Evolutionary conservation across 495 filamentous ascomycete species (phyloP).

Genomic region (Xylaria castorea): DNA sequence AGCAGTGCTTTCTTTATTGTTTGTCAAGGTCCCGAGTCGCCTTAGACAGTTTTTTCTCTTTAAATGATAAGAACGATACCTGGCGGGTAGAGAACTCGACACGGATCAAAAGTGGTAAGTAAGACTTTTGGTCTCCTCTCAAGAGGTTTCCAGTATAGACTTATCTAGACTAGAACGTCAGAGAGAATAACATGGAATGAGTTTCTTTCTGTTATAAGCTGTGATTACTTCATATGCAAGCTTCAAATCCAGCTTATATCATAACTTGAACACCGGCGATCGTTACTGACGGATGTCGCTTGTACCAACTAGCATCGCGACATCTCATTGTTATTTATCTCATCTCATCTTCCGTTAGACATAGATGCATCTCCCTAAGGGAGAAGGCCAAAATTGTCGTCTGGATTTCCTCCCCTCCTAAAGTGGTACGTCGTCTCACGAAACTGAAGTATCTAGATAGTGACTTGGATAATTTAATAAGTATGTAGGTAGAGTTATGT

Average conservation of each 20-base stretch:
- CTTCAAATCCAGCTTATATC: neutral
- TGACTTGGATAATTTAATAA: neutral
- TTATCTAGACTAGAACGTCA: neutral
- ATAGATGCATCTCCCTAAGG: neutral
- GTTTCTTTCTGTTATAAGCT: neutral
- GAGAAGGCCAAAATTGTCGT: neutral
- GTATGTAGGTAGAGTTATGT: neutral
- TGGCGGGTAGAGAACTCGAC: neutral
- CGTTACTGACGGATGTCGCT: neutral
- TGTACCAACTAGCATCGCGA: neutral
- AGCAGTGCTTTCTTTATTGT: neutral
- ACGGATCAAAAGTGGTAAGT: neutral
- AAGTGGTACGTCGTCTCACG: too few species aligned
- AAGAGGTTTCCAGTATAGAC: neutral
- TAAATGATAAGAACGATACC: neutral
- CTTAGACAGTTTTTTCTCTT: neutral
- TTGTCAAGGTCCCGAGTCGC: neutral
- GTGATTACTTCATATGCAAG: neutral
- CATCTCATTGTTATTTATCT: neutral
- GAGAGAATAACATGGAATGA: neutral
- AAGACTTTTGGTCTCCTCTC: too few species aligned
- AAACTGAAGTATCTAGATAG: too few species aligned
- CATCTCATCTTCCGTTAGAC: neutral
- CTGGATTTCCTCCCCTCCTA: neutral
- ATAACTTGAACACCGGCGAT: neutral